phyloP scores from a whole-genome alignment of 768 basidiomycete species.

The Austroboletus eburneus region DNA sequence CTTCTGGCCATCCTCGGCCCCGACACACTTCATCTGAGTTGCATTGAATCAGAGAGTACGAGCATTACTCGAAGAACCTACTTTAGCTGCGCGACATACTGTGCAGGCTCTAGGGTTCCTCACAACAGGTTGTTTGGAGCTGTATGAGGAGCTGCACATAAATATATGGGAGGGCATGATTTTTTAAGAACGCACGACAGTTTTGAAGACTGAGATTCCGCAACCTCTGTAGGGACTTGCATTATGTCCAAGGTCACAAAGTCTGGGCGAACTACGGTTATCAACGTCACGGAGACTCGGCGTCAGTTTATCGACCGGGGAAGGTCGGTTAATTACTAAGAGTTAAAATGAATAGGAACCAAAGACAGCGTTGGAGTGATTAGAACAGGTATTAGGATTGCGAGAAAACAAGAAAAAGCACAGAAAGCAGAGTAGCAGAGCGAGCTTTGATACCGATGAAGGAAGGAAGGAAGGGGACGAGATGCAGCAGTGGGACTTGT shows the following conservation, averaged over 20 bases:
- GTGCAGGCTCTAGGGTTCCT: conserved; percentile 68
- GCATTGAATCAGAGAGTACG: conserved; percentile 14
- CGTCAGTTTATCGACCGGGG: conserved; percentile 40
- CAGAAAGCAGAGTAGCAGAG: conserved; percentile 12
- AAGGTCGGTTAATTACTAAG: conserved; percentile 40
- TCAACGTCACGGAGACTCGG: conserved; percentile 38
- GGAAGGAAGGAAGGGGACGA: conserved; percentile 24
- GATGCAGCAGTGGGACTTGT: conserved; percentile 35
- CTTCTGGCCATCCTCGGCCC: conserved; percentile 78
- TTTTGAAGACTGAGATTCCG: conserved; percentile 31
- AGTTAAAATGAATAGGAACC: conserved; percentile 26
- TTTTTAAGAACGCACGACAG: conserved; percentile 17
- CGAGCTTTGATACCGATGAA: conserved; percentile 27
- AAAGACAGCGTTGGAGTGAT: conserved; percentile 9
- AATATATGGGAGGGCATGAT: conserved; percentile 8
- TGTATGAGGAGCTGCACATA: conserved; percentile 18
- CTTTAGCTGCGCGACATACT: conserved; percentile 83
- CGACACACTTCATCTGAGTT: conserved; percentile 84
- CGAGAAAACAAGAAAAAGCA: conserved; percentile 1
- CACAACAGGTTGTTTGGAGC: conserved; percentile 41
- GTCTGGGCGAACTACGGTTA: conserved; percentile 29
- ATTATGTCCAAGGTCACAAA: conserved; percentile 21
- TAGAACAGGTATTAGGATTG: conserved; percentile 1
- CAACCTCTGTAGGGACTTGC: conserved; percentile 25
- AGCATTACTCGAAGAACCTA: conserved; percentile 25